Evolutionary conservation across 2,329 filamentous ascomycete species (phyloP).

Genomic region (Exophiala spinifera): DNA sequence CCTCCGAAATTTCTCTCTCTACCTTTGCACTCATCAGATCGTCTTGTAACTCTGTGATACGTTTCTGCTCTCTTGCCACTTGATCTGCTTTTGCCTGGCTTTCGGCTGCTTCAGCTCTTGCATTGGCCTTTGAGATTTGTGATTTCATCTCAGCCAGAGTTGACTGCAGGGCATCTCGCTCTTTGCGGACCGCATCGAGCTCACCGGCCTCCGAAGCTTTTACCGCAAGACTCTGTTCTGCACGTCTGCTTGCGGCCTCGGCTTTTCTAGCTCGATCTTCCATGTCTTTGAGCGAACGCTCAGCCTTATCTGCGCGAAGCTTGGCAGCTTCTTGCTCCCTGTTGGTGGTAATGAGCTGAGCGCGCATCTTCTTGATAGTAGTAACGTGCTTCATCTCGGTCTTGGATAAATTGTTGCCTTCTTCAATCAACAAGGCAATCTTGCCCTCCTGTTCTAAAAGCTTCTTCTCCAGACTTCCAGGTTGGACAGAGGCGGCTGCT

Average conservation of each 20-base stretch:
- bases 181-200: constrained; percentile 59
- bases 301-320: constrained; percentile 58
- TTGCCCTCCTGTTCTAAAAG: constrained; percentile 86
- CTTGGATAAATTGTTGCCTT: constrained; percentile 83
- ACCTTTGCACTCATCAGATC: constrained; percentile 64
- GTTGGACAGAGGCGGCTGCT: constrained; percentile 58
- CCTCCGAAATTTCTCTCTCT: constrained; percentile 72
- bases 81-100: constrained; percentile 65
- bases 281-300: constrained; percentile 50
- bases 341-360: constrained; percentile 50
- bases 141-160: constrained; percentile 66
- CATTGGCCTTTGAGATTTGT: constrained; percentile 66
- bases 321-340: constrained; percentile 50
- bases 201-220: constrained; percentile 55
- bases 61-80: constrained; percentile 62
- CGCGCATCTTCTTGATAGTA: constrained; percentile 74
- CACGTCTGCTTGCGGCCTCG: constrained; percentile 57
- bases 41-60: constrained; percentile 55
- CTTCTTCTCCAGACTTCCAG: constrained; percentile 70
- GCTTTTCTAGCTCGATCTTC: constrained; percentile 60
- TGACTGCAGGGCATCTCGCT: constrained; percentile 61
- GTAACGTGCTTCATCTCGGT: constrained; percentile 80
- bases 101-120: constrained; percentile 65
- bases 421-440: constrained; percentile 84
- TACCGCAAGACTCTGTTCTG: constrained; percentile 54